Percentiles rank a stretch among this genome's conserved stretches.
These are phyloP conservation scores for Xylariaceae sp. DNA, from an alignment of 2,329 filamentous ascomycete genomes.

Conservation along the genomic window DNA sequence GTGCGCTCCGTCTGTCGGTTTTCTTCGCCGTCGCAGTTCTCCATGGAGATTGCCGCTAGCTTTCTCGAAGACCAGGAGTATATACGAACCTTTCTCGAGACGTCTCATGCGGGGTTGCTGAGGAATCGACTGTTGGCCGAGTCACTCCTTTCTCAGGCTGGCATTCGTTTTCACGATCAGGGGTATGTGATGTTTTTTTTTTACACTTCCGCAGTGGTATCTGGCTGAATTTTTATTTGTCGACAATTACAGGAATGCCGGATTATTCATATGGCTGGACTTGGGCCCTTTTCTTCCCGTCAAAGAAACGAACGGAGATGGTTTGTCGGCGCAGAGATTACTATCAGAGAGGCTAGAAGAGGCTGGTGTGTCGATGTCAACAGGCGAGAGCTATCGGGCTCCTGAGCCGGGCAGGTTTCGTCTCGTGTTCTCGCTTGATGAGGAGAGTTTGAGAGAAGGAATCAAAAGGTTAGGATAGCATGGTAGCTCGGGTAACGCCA, in stretches of 20 bases:
- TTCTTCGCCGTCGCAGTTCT: conserved; percentile 31
- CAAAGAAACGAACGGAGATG: conserved; percentile 30
- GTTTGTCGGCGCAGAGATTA: conserved; percentile 32
- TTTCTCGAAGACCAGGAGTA: conserved; percentile 32
- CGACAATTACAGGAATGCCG: conserved; percentile 27
- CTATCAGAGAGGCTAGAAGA: conserved; percentile 25
- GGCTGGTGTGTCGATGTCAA: conserved; percentile 30
- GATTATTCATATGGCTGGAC: conserved; percentile 35
- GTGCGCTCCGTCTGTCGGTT: conserved; percentile 32
- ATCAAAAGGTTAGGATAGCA: conserved; percentile 29
- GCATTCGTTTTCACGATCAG: conserved; percentile 27
- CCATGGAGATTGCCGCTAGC: conserved; percentile 33
- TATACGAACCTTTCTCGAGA: conserved; percentile 26
- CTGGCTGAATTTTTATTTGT: neutral
- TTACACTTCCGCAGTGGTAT: neutral
- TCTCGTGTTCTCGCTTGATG: conserved; percentile 30
- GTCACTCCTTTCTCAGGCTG: conserved; percentile 26
- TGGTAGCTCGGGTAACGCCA: too few relatives aligned
- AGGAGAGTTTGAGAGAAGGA: conserved; percentile 27
- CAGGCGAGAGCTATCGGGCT: conserved; percentile 27
- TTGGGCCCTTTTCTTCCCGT: conserved; percentile 26
- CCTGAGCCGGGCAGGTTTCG: conserved; percentile 30
- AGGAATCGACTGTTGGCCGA: conserved; percentile 25
- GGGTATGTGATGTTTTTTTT: conserved; percentile 22
- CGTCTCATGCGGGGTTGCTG: conserved; percentile 18